phyloP scores from a whole-genome alignment of 129 eudicot genomes.

The Lactuca sativa region DNA sequence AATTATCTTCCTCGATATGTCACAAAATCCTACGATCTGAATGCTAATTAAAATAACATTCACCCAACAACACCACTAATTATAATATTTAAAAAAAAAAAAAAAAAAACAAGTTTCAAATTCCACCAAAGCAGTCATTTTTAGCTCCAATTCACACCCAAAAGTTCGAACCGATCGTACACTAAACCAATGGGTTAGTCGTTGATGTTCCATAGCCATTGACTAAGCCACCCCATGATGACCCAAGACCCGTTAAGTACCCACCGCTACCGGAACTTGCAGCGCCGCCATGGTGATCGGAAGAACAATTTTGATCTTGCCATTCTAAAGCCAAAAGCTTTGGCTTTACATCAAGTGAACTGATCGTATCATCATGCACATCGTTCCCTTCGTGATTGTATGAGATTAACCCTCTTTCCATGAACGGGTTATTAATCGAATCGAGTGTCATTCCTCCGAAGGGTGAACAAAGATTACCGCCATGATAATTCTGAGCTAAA shows the following conservation, averaged over 20 bases:
- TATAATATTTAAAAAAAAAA: conserved; percentile 7
- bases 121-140: conserved; percentile 44
- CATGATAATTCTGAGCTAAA: conserved; percentile 27
- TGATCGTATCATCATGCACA: conserved; percentile 30
- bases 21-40: conserved; percentile 53
- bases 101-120: conserved; percentile 23
- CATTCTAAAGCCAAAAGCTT: conserved; percentile 78
- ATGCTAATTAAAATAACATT: conserved; percentile 36
- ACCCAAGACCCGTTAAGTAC: conserved; percentile 58
- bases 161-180: conserved; percentile 6
- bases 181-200: conserved; percentile 60
- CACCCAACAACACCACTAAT: conserved; percentile 34
- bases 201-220: conserved; percentile 75
- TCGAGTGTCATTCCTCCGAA: conserved; percentile 59
- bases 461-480: conserved; percentile 38
- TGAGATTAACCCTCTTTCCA: conserved; percentile 53
- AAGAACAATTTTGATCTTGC: conserved; percentile 62
- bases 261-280: conserved; percentile 37
- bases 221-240: conserved; percentile 75
- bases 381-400: conserved; percentile 37
- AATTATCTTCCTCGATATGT: conserved; percentile 54
- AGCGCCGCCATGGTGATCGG: conserved; percentile 9
- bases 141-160: conserved; percentile 43
- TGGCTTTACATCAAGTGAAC: conserved; percentile 65
- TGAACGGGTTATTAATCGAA: conserved; percentile 35